Conservation (phyloP, 2,329 filamentous ascomycete species). For the Fusarium sp. region DNA sequence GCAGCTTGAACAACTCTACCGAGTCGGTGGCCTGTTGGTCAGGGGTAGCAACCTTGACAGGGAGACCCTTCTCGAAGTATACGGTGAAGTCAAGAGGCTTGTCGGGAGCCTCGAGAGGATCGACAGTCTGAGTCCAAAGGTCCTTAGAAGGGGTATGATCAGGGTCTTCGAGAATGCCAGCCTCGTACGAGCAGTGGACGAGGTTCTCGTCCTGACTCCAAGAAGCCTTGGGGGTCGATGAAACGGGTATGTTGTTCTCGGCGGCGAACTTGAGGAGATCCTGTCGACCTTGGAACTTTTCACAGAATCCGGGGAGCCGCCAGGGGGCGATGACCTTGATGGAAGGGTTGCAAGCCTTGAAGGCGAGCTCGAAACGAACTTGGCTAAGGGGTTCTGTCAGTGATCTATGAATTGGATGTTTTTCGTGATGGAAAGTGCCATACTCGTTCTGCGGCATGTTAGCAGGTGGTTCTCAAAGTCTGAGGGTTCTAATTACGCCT, state of each 20-base stretch:
- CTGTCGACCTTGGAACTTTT: slow-evolving; percentile 63
- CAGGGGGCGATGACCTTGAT: slow-evolving; percentile 81
- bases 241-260: slow-evolving; percentile 74
- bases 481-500: slow-evolving; percentile 53
- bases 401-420: not conserved
- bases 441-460: slow-evolving; percentile 42
- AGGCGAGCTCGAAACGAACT: slow-evolving; percentile 52
- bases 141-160: slow-evolving; percentile 69
- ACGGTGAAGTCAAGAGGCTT: slow-evolving; percentile 71
- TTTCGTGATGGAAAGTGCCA: slow-evolving; percentile 6
- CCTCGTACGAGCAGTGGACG: slow-evolving; percentile 30
- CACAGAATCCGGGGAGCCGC: slow-evolving; percentile 74
- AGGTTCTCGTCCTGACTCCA: slow-evolving; percentile 63
- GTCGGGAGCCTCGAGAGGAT: slow-evolving; percentile 71
- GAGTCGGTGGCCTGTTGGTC: slow-evolving; percentile 68
- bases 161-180: slow-evolving; percentile 57
- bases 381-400: slow-evolving; percentile 42
- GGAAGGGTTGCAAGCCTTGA: slow-evolving; percentile 60
- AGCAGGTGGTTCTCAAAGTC: not conserved
- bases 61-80: slow-evolving; percentile 73
- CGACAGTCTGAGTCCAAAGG: slow-evolving; percentile 74
- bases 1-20: slow-evolving; percentile 70
- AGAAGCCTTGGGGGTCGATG: slow-evolving; percentile 76
- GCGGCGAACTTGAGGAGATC: slow-evolving; percentile 65
- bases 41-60: slow-evolving; percentile 67